Base-by-base conservation (phyloP, 1,284 basidiomycete species). In the Ganoderma boninense region DNA sequence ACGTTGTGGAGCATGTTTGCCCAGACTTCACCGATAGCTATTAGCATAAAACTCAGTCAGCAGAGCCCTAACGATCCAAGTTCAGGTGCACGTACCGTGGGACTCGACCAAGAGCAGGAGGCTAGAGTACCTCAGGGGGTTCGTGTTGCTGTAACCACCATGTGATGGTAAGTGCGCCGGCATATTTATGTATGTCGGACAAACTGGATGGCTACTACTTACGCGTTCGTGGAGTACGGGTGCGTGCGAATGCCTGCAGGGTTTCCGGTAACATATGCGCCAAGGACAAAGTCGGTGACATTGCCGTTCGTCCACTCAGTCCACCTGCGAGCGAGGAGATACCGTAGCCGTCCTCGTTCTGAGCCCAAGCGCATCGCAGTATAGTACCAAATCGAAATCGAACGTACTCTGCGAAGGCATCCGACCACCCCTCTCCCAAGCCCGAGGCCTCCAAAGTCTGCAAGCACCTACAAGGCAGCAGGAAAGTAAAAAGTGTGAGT, bases 341-440 rank as follows among this genome's bases (percentile, higher is more conserved):
- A 4, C 29, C 29, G 29, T n/a, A n/a, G n/a, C n/a, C n/a, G n/a
- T n/a, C n/a, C n/a, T 4, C 4, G 29, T 2, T 32, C 29, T 32
- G 29, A 32, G 29, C 29, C 29, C 4, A 32, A 32, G 29, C 29
- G 29, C 29, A 32, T 32, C 29, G 29, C 29, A 32, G 29, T 4
- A 32, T n/a, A n/a, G n/a, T 32, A 4, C 29, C 29, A 32, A 32
- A 23, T 20, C 40, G 38, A n/a, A n/a, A n/a, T n/a, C n/a, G n/a
- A n/a, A 64, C 49, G 62, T 56, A 56, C 84, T 84, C 81, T 10
- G 86, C 86, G 75, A 88, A 80, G 23, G 85, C 83, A 76, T 88
- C 87, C 11, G 84, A 84, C 86, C 86, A 87, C 73, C 84, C 87
- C 78, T 88, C 87, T n/a, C 86, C 86, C 73, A 88, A 78, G 2